A percentile compares a stretch with the other conserved stretches of the same genome.
Conservation (phyloP, 352 stramenopile genomes). For the Phytophthora meadii region DNA sequence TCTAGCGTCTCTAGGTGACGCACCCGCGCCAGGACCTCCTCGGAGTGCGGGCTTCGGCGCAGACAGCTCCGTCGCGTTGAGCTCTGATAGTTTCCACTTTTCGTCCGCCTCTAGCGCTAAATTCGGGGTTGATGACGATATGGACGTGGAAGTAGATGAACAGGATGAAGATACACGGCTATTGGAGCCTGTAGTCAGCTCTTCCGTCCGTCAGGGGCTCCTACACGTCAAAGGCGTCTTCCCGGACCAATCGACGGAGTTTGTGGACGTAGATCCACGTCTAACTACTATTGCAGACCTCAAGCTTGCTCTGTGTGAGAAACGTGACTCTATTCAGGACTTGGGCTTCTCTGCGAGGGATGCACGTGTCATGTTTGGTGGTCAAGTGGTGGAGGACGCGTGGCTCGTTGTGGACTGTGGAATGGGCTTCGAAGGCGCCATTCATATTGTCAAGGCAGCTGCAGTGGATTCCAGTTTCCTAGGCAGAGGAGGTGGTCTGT, state of each 20-base stretch:
- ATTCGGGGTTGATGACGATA: slow-evolving; percentile 15
- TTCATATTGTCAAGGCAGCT: slow-evolving; percentile 69
- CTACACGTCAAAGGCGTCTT: slow-evolving; percentile 88
- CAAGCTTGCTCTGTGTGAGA: slow-evolving; percentile 67
- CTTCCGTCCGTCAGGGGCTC: slow-evolving; percentile 57
- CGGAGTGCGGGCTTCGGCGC: slow-evolving; percentile 17
- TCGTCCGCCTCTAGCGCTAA: slow-evolving; percentile 17
- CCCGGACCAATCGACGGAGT: slow-evolving; percentile 83
- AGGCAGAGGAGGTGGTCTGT: slow-evolving; percentile 1
- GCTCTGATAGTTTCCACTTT: slow-evolving; percentile 51
- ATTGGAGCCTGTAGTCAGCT: slow-evolving; percentile 52
- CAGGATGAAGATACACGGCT: slow-evolving; percentile 20
- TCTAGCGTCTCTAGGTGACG: slow-evolving; percentile 67
- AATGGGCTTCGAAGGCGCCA: slow-evolving; percentile 69
- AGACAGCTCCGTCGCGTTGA: slow-evolving; percentile 21
- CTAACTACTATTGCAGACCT: slow-evolving; percentile 78
- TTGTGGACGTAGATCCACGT: slow-evolving; percentile 76
- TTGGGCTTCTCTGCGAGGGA: slow-evolving; percentile 55
- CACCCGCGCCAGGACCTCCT: slow-evolving; percentile 7
- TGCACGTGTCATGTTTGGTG: slow-evolving; percentile 79
- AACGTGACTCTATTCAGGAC: slow-evolving; percentile 49
- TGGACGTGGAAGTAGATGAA: slow-evolving; percentile 7
- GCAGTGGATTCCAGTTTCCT: slow-evolving; percentile 21
- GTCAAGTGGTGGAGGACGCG: slow-evolving; percentile 76
- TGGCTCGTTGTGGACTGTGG: slow-evolving; percentile 87